phyloP scores from a whole-genome alignment of 2,329 filamentous ascomycete genomes.

The Teratosphaeria pseudoeucalypti region DNA sequence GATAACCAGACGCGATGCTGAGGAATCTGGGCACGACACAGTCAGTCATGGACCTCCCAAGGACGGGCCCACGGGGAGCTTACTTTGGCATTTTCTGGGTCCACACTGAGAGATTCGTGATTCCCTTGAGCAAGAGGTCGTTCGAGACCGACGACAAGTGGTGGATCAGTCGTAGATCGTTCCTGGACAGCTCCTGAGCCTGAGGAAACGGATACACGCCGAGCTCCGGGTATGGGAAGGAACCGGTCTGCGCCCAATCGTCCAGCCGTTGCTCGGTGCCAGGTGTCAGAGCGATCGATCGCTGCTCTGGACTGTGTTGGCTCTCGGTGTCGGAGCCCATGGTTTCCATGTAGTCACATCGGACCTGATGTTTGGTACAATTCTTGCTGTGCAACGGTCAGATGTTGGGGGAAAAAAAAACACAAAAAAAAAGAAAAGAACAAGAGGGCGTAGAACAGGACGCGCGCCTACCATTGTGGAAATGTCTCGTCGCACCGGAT shows the following conservation, averaged over 20 bases:
- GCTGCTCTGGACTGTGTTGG: slow-evolving; percentile 43
- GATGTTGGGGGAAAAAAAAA: neutral
- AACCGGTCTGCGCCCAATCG: slow-evolving; percentile 71
- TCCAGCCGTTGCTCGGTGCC: slow-evolving; percentile 73
- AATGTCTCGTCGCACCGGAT: slow-evolving; percentile 97
- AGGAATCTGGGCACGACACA: slow-evolving; percentile 43
- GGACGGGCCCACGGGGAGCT: slow-evolving; percentile 29
- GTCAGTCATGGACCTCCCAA: slow-evolving; percentile 1
- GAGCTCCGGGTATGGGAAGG: slow-evolving; percentile 76
- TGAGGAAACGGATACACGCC: slow-evolving; percentile 64
- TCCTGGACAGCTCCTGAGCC: slow-evolving; percentile 61
- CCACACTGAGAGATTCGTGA: slow-evolving; percentile 83
- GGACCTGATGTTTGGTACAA: slow-evolving; percentile 97
- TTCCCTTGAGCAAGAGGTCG: slow-evolving; percentile 60
- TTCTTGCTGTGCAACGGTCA: slow-evolving; percentile 57
- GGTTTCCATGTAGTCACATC: slow-evolving; percentile 94
- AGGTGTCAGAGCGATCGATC: slow-evolving; percentile 71
- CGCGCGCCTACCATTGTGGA: slow-evolving; percentile 70
- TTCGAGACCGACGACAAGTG: slow-evolving; percentile 80
- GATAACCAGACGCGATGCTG: slow-evolving; percentile 66
- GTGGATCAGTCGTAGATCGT: slow-evolving; percentile 80
- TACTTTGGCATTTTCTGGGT: slow-evolving; percentile 86
- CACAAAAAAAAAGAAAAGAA: too few relatives aligned
- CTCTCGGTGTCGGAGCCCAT: slow-evolving; percentile 52
- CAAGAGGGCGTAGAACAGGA: neutral